These are phyloP conservation scores for Irpex sp. DNA, from an alignment of 1,284 basidiomycete species.

Conservation along the genomic window DNA sequence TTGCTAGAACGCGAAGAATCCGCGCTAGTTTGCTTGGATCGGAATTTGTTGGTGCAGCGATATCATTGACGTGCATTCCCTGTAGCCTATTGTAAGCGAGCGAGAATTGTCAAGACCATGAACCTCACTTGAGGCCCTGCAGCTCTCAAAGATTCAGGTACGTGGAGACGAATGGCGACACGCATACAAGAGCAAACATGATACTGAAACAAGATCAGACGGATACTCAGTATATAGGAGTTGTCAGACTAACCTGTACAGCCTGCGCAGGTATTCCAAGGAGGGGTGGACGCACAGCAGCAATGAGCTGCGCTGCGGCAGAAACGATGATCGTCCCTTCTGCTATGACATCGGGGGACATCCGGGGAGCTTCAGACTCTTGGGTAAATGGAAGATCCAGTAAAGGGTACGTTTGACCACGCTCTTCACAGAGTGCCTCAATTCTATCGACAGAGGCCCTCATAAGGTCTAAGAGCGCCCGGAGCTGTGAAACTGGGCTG, in stretches of 20 bases:
- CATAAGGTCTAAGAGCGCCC: constrained; percentile 11
- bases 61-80: too few species aligned
- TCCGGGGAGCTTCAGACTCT: not conserved
- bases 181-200: too few species aligned
- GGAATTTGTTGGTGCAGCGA: too few species aligned
- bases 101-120: too few species aligned
- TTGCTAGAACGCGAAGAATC: constrained; percentile 48
- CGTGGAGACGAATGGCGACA: too few species aligned
- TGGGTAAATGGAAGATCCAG: constrained; percentile 3
- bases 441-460: constrained; percentile 10
- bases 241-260: constrained; percentile 3
- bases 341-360: not conserved
- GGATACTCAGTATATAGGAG: not conserved
- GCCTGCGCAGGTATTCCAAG: constrained; percentile 4
- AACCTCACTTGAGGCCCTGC: too few species aligned
- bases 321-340: constrained; percentile 16
- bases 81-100: too few species aligned
- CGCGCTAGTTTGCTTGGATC: too few species aligned
- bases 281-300: constrained; percentile 17
- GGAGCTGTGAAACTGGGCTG: constrained; percentile 5
- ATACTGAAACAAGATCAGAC: too few species aligned
- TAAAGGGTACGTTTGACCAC: constrained; percentile 5
- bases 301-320: constrained; percentile 23
- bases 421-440: not conserved
- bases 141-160: too few species aligned